Percentiles rank a stretch among this genome's conserved stretches.
These are phyloP conservation scores for Brachypodium distachyon DNA, from an alignment of 202 grass and related monocot genomes.

Conservation along the genomic window DNA sequence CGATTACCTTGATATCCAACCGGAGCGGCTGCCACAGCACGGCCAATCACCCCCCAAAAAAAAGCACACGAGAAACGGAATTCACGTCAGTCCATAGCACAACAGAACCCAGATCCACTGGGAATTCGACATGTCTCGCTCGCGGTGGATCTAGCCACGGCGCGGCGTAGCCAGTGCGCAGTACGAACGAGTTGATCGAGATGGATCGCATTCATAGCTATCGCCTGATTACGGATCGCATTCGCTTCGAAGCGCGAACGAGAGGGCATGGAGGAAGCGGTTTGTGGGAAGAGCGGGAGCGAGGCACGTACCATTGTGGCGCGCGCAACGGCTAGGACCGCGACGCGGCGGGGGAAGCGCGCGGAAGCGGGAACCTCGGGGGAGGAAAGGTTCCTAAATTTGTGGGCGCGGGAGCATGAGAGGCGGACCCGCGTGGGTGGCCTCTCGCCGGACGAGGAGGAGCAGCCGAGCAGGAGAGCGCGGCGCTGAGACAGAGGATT, in stretches of 20 bases:
- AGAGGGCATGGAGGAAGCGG: not conserved
- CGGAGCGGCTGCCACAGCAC: constrained; percentile 60
- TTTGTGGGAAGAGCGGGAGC: not conserved
- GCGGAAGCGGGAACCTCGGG: not conserved
- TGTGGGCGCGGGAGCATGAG: not conserved
- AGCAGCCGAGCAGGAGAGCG: too few relatives aligned
- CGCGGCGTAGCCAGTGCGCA: too few relatives aligned
- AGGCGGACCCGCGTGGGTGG: constrained; percentile 3
- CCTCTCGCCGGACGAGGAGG: constrained; percentile 20
- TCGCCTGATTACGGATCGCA: constrained; percentile 25
- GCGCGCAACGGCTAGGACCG: not conserved
- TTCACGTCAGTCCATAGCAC: constrained; percentile 16
- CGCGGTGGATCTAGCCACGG: constrained; percentile 29
- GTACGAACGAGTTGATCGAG: not conserved
- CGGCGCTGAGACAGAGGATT: constrained; percentile 1
- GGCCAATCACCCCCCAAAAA: not conserved
- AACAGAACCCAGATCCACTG: constrained; percentile 28
- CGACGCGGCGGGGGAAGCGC: too few relatives aligned
- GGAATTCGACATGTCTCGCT: constrained; percentile 14
- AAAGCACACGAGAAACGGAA: not conserved
- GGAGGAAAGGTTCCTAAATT: not conserved
- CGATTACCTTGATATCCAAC: constrained; percentile 73
- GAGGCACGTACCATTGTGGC: constrained; percentile 48
- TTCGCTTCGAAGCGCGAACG: not conserved
- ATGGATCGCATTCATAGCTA: not conserved